Base-by-base conservation (phyloP, 352 stramenopile genomes). In the Phytophthora chlamydospora region DNA sequence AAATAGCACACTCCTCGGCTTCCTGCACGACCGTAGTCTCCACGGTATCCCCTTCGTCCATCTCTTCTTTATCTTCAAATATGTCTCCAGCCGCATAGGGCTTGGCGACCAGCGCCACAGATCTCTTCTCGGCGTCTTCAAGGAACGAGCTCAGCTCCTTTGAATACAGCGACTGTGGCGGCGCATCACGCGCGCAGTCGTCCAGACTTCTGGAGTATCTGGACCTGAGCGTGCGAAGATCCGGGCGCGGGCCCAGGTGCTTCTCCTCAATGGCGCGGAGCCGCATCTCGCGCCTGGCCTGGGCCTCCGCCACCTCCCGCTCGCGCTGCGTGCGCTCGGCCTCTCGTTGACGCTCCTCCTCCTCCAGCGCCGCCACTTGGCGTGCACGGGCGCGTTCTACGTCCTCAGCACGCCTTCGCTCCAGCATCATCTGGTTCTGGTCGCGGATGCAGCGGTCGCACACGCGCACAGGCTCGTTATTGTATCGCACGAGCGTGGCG, bases 1-100 rank as follows among this genome's bases (percentile, higher is more conserved):
- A 95, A 53, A 95, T 91, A n/a, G 86, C 86, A 40, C 86, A 95
- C 55, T 95, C 86, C 13, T 93, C 86, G 0, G 76, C 80, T 57
- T 91, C 83, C 43, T 81, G 73, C 3, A 85, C 80, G 17, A 87
- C 55, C 6, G 77, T 87, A 0, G 74, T 76, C 43, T 74, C 58
- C 5, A 69, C 65, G 4, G 67, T 50, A 16, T 66, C 57, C 2
- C 43, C 38, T 4, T 41, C 54, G 14, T 66, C 52, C 14, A 75
- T 50, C 14, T 65, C 36, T 19, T 62, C 61, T 42, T 68, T 73
- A 24, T 69, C 45, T 59, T 61, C 50, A 65, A 54, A 60, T 44
- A 67, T 48, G 12, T 70, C 60, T 10, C 36, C 49, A 38, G 47
- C 14, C 10, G 45, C 58, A 43, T 60, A 79, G 4, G 72, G 67